Evolutionary conservation across 352 stramenopile genomes (phyloP), one percentile per base, ranked within the genome.

Genomic region (Phytophthora brassicae): DNA sequence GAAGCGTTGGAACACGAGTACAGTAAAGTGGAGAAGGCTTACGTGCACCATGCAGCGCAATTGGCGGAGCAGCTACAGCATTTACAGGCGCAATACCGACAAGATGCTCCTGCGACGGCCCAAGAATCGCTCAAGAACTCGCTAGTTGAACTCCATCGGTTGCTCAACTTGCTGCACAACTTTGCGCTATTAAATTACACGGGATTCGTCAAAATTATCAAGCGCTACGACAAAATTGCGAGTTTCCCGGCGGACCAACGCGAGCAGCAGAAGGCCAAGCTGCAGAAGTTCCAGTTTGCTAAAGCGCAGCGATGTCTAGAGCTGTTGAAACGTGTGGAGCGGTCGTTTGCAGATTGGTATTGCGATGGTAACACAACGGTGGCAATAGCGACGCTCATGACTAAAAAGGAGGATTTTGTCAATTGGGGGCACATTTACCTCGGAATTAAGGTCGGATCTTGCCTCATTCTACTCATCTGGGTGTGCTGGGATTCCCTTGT

Each of bases 151-250:
- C 77, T 98, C 36, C 93, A 98, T 72, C 88, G 95, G 3, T 80
- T 94, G 42, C 67, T 96, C 20, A 97, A 98, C 60, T 74, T 98
- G 31, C 79, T 99, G 49, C 77, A 96, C 31, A 99, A 99, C 72
- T 99, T 97, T 80, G 85, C 92, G 24, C 91, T 99, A 60, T 85
- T 99, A 52, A 99, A 99, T 64, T 99, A 98, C 74, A 99, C 96
- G 0, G 97, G 89, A 13, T 98, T 99, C 68, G 84, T 99, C 19
- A 99, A 99, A 72, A 98, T 99, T 62, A 66, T 98, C 26, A 99
- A 99, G 69, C 98, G 98, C 55, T 91, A 98, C 69, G 95, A 98
- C 71, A 75, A 72, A 31, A 61, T 73, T 36, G 46, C 51, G 13
- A 80, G 83, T 58, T 77, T 84, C 35, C 60, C 64, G 17, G 29